Conservation (phyloP, 345 rosid genomes). For the Ceriops zippeliana region DNA sequence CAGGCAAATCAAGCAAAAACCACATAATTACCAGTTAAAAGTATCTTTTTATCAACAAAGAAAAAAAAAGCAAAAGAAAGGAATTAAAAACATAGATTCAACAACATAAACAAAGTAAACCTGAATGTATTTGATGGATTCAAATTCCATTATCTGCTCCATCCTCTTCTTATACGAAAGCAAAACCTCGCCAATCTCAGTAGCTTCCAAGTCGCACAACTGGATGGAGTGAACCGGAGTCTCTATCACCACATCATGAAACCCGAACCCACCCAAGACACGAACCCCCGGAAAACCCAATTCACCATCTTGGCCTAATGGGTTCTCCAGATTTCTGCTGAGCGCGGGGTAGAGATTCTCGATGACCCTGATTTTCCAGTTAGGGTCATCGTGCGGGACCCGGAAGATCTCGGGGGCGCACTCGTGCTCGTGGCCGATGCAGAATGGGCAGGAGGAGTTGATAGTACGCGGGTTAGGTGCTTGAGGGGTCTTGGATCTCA, state of each 20-base stretch:
- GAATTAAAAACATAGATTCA: neutral
- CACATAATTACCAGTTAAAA: neutral
- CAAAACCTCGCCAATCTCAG: slow-evolving; percentile 59
- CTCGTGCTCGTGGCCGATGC: slow-evolving; percentile 73
- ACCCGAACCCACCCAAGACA: slow-evolving; percentile 56
- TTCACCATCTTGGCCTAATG: slow-evolving; percentile 11
- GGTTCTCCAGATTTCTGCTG: slow-evolving; percentile 43
- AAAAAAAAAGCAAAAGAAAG: neutral
- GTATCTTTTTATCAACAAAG: neutral
- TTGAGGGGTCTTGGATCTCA: slow-evolving; percentile 65
- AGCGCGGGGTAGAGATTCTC: slow-evolving; percentile 84
- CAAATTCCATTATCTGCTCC: slow-evolving; percentile 45
- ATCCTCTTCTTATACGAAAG: slow-evolving; percentile 69
- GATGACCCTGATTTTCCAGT: slow-evolving; percentile 77
- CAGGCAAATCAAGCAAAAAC: neutral
- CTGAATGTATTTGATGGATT: slow-evolving; percentile 68
- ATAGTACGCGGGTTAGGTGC: slow-evolving; percentile 16
- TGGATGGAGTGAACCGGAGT: slow-evolving; percentile 65
- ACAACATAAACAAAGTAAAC: slow-evolving; percentile 17
- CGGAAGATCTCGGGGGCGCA: slow-evolving; percentile 91
- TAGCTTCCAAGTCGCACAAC: slow-evolving; percentile 48
- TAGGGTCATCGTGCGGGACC: slow-evolving; percentile 36
- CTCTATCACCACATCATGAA: slow-evolving; percentile 89
- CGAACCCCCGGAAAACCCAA: slow-evolving; percentile 17
- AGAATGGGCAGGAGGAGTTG: slow-evolving; percentile 55